Base-by-base conservation (phyloP, 2,329 filamentous ascomycete species). In the Aureobasidium sp. region DNA sequence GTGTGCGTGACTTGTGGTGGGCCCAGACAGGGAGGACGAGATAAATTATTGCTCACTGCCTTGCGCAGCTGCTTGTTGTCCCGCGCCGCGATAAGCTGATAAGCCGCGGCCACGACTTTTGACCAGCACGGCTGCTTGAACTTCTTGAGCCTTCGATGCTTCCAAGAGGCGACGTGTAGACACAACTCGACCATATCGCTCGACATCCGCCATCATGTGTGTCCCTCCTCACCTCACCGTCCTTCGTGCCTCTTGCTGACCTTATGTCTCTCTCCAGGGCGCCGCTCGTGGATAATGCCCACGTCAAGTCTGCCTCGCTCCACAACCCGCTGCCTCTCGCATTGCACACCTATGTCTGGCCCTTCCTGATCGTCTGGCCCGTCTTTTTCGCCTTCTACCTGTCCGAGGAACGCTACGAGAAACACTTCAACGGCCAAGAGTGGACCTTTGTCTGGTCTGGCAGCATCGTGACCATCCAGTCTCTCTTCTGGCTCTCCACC, bases 381-480 rank as follows among this genome's bases (percentile, higher is more conserved):
- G 78, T 89, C 70, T 97, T 97, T 77, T 84, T 96, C 67, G 85
- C 89, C 74, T 86, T 92, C 76, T 97, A 96, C 75, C 85, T 96
- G 60, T 88, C 86, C 25, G 81, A 86, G 65, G 87, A 91, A 60
- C 86, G 90, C 67, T 99, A 99, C 76, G 88, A 96, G 67, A 88
- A 87, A 72, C 87, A 97, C 79, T 95, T 99, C 67, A 85, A 89
- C 70, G 92, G 88, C n/a, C 87, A 89, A 69, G 94, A 99, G 81
- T 99, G 94, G 93, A 97, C 95, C 0, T 96, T 96, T 73, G 90
- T 99, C 65, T 99, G 90, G 87, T 84, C 88, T 67, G 93, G 89
- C 70, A 83, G 86, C 68, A 97, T 99, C 72, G 82, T 95, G 74
- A 96, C 92, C 12, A 71, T 88, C 62, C 95, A 99, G 79, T 87